Evolutionary conservation across 2,329 filamentous ascomycete genomes (phyloP).

Genomic region (Nigrospora oryzae): DNA sequence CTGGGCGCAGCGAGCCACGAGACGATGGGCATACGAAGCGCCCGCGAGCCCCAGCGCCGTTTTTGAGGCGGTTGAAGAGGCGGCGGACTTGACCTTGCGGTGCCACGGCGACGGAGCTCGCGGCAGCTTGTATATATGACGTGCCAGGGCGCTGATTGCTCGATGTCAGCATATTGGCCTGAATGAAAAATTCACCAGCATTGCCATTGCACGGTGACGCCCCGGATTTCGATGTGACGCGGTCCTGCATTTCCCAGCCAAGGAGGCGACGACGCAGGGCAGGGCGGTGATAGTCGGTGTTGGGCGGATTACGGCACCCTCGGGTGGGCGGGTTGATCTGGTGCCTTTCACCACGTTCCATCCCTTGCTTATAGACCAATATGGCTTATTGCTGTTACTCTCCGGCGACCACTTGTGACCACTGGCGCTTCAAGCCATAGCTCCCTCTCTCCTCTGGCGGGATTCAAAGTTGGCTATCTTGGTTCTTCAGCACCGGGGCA

Average conservation of each 20-base stretch:
- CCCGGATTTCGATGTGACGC: not conserved
- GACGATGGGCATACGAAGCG: no score
- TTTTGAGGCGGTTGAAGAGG: no score
- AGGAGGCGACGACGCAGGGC: no score
- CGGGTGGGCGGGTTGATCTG: not conserved
- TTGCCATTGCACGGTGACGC: not conserved
- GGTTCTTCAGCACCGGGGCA: no score
- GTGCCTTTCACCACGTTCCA: not conserved
- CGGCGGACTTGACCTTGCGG: no score
- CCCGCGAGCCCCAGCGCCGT: no score
- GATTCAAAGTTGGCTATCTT: no score
- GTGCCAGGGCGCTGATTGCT: slow-evolving; percentile 6
- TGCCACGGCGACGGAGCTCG: no score
- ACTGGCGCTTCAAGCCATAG: not conserved
- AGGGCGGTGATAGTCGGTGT: no score
- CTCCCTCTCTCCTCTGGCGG: not conserved
- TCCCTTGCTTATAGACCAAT: not conserved
- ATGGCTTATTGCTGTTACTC: not conserved
- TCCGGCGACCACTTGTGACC: no score
- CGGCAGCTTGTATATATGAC: slow-evolving; percentile 17
- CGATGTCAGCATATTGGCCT: not conserved
- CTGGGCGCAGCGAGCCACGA: no score
- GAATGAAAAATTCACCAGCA: not conserved
- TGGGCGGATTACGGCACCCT: no score
- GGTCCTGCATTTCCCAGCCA: not conserved